Evolutionary conservation across 257 asterid species (phyloP).

Genomic region (Ophiorrhiza pumila): DNA sequence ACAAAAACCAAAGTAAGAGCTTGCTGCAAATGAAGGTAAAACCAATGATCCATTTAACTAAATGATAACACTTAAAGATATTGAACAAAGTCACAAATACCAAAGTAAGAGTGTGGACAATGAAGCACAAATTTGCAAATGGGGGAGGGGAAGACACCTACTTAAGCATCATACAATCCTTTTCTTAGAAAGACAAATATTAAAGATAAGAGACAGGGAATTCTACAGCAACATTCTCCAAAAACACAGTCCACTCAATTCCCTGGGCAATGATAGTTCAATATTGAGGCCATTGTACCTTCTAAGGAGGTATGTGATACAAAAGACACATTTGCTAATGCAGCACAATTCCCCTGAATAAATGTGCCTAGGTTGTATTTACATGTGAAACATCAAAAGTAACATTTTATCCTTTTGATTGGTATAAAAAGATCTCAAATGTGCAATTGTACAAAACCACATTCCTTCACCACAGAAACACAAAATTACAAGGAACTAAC

Average conservation of each 20-base stretch:
- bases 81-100: neutral
- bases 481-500: neutral
- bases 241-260: neutral
- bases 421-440: neutral
- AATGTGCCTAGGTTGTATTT: neutral
- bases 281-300: neutral
- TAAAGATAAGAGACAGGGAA: neutral
- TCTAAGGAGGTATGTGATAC: neutral
- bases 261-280: neutral
- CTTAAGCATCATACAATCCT: neutral
- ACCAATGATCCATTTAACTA: conserved; percentile 18
- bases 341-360: neutral
- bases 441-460: neutral
- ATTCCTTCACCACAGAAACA: neutral
- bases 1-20: conserved; percentile 84
- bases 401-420: neutral
- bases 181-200: neutral
- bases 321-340: neutral
- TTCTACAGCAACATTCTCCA: neutral
- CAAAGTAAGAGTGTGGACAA: neutral
- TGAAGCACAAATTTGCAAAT: neutral
- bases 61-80: neutral
- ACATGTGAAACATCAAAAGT: neutral
- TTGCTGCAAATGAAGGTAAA: conserved; percentile 54
- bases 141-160: neutral